A percentile compares a stretch with the other conserved stretches of the same genome.
Conservation (phyloP, 2,329 filamentous ascomycete species). For the Bipolaris sorokiniana region DNA sequence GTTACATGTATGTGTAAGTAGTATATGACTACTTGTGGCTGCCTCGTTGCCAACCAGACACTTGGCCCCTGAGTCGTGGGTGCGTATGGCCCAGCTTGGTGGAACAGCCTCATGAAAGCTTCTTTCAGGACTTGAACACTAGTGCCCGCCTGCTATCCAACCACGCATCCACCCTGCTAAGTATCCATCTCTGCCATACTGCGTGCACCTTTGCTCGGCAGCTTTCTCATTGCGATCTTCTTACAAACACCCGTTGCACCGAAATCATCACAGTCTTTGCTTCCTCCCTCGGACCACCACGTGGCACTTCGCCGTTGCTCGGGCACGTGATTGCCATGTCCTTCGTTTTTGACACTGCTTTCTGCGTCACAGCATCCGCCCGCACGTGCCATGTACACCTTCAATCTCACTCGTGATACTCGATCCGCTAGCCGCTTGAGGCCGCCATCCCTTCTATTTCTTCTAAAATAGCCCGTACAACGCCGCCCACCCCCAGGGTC, state of each 20-base stretch:
- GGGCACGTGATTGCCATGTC: no score
- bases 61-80: background rate
- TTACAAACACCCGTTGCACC: background rate
- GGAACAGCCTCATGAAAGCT: background rate
- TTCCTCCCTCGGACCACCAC: background rate
- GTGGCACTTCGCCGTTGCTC: background rate
- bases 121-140: background rate
- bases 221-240: background rate
- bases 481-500: conserved; percentile 23
- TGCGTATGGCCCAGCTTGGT: background rate
- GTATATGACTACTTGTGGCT: background rate
- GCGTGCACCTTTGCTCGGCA: no score
- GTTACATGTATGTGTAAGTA: background rate
- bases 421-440: background rate
- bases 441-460: background rate
- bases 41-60: no score
- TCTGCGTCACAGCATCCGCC: background rate
- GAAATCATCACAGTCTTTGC: background rate
- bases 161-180: no score
- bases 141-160: no score
- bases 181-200: no score
- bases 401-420: background rate
- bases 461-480: conserved; percentile 9
- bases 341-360: background rate
- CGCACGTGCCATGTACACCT: background rate